Evolutionary conservation across 805 yeast species (phyloP), one percentile per base, ranked within the genome.

Genomic region (Wickerhamomyces bovis): DNA sequence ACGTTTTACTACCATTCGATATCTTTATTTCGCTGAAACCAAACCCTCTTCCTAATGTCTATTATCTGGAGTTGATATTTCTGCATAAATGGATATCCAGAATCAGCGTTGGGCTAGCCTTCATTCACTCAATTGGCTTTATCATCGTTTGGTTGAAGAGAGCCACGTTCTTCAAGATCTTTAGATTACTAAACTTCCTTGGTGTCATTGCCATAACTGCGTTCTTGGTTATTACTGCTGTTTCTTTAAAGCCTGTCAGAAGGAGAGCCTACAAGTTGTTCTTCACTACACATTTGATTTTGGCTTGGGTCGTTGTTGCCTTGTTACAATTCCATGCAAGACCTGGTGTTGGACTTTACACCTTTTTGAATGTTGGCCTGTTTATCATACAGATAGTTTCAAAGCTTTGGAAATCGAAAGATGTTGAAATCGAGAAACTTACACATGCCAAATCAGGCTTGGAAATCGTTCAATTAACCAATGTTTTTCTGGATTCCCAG

Each of bases 51-150:
- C 71, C 70, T 4, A 57, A 66, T 45, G 75, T 61, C 58, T 56
- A 75, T 44, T 85, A 85, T 55, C 60, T 82, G 48, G 78, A 76
- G 44, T 64, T 77, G 13, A 56, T 85, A 12, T 69, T 69, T 18
- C 54, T 85, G 9, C 95, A 85, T 59, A 83, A 83, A 55, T 84
- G 92, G 90, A 53, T 83, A 1, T 81, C 89, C 4, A 67, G 92
- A 48, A 35, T 80, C 2, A 73, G 83, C 20, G 58, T 80, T 1
- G 49, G 70, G 0, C 58, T 74, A 28, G 72, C 74, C 0, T 39
- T 72, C 0, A 42, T 73, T 4, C 95, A 85, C 56, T 68, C 80
- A 0, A 41, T 77, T 15, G 81, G 80, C 1, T 85, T 69, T 56
- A 30, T 75, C 4, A 57, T 65, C 10, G 68, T 70, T 47, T 85